Base-by-base conservation (phyloP, 495 filamentous ascomycete genomes). In the Lasiosphaeriaceae sp. region DNA sequence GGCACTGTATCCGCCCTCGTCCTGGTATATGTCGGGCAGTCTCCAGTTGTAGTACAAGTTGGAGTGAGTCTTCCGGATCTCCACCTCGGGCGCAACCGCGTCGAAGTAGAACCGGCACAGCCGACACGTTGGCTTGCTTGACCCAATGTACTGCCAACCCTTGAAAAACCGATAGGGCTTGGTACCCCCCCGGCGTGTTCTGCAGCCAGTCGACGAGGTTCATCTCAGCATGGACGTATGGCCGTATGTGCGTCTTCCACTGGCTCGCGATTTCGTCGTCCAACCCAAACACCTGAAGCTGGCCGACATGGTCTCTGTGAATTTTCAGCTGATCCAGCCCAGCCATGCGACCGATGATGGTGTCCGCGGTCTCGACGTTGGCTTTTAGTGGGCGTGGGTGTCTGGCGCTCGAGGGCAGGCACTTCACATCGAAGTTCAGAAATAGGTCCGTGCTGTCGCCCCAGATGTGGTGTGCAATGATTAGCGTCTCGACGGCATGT, bases 101-200 rank as follows among this genome's bases (percentile, higher is more conserved):
- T 26, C 14, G 21, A 68, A 66, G 47, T 66, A 66, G 23, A 63
- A 50, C 12, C 52, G 34, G 52, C 65, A 68, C 2, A 68, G 22
- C 26, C 48, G 44, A 46, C 65, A 66, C 14, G 54, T 52, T 24
- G 63, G 65, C 37, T 68, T 68, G 57, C 60, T 63, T 7, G 52
- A 50, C 12, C 65, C 65, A 20, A 68, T 68, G 21, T 68, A 68
- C 11, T 52, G 63, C 47, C 48, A 58, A 0, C 31, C 34, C 4
- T 59, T 23, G 55, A 68, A 68, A 44, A 68, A 68, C 8, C 57
- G 37, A 19, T 55, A 37, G 3, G 60, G 31, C 7, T 31, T 50
- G 0, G 47, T 59, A 19, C n/a, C 50, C 51, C 16, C 57, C 63
- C 31, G 12, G 31, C 11, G 59, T 52, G 5, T 19, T 21, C n/a